Evolutionary conservation across 352 stramenopile species (phyloP).

Genomic region (Pilasporangium apinafurcum): DNA sequence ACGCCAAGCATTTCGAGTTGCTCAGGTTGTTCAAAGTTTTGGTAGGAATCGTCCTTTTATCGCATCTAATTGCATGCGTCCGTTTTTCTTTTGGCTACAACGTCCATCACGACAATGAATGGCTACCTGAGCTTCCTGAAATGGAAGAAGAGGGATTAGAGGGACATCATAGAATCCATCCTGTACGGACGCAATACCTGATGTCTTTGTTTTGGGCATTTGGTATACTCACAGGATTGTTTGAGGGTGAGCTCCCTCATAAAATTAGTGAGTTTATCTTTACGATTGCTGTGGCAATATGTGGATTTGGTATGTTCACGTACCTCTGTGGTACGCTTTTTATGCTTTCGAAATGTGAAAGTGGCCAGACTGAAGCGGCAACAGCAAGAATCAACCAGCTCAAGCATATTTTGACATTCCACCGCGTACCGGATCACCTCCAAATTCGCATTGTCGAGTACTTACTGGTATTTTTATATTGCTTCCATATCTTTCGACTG

Average conservation of each 20-base stretch:
- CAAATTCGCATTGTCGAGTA: constrained; percentile 65
- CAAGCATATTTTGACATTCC: constrained; percentile 61
- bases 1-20: constrained; percentile 52
- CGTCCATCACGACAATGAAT: constrained; percentile 30
- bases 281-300: constrained; percentile 51
- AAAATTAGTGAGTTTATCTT: constrained; percentile 50
- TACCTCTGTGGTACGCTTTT: constrained; percentile 70
- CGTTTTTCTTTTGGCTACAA: constrained; percentile 60
- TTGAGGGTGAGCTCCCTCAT: constrained; percentile 59
- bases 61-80: constrained; percentile 51
- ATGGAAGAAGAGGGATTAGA: constrained; percentile 16
- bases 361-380: constrained; percentile 41
- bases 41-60: constrained; percentile 36
- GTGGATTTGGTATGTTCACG: constrained; percentile 68
- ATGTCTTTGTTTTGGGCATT: constrained; percentile 61
- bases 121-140: constrained; percentile 26
- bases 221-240: constrained; percentile 54
- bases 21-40: constrained; percentile 47
- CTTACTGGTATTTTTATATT: constrained; percentile 23
- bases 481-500: neutral
- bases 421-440: constrained; percentile 45
- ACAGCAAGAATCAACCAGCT: constrained; percentile 72
- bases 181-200: constrained; percentile 35
- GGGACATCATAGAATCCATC: no score
- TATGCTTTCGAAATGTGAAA: constrained; percentile 76